These are phyloP conservation scores for Thozetella sp. DNA, from an alignment of 495 filamentous ascomycete genomes.

Conservation along the genomic window DNA sequence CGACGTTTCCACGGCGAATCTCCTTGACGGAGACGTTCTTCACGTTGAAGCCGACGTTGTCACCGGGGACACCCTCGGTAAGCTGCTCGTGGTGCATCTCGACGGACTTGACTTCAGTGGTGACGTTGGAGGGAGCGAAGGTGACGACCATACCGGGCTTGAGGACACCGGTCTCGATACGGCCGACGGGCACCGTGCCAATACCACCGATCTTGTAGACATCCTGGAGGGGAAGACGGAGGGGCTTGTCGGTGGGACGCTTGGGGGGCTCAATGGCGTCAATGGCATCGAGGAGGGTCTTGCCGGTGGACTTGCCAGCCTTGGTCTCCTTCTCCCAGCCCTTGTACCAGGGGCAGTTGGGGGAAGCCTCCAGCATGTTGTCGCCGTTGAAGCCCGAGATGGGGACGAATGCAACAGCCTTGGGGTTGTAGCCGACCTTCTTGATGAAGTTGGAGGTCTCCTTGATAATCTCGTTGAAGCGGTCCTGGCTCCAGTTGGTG, in stretches of 20 bases:
- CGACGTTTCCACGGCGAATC: conserved; percentile 99
- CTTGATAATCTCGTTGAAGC: conserved; percentile 99
- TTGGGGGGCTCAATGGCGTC: conserved; percentile 91
- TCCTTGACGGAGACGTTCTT: conserved; percentile 99
- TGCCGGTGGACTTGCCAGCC: conserved; percentile 83
- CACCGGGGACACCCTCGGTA: conserved; percentile 90
- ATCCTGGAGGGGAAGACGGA: conserved; percentile 99
- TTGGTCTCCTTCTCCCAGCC: conserved; percentile 99
- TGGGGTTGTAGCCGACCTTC: conserved; percentile 99
- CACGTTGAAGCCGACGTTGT: conserved; percentile 99
- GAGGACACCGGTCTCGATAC: conserved; percentile 99
- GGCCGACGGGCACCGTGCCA: conserved; percentile 98
- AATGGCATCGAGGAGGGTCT: conserved; percentile 99
- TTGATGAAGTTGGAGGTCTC: conserved; percentile 99
- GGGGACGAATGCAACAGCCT: conserved; percentile 95
- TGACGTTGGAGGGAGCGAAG: conserved; percentile 96
- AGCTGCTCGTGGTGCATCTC: conserved; percentile 99
- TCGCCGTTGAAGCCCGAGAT: conserved; percentile 99
- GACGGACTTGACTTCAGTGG: conserved; percentile 99
- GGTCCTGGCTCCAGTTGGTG: conserved; percentile 94
- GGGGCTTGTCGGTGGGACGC: conserved; percentile 96
- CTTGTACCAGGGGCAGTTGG: conserved; percentile 99
- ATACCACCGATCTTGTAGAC: conserved; percentile 99
- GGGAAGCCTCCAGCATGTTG: conserved; percentile 95
- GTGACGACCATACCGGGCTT: conserved; percentile 97